Percentiles rank a stretch among this genome's conserved stretches.
phyloP scores from a whole-genome alignment of 371 early-diverging fungal species.

The Rhizomucor pusillus region DNA sequence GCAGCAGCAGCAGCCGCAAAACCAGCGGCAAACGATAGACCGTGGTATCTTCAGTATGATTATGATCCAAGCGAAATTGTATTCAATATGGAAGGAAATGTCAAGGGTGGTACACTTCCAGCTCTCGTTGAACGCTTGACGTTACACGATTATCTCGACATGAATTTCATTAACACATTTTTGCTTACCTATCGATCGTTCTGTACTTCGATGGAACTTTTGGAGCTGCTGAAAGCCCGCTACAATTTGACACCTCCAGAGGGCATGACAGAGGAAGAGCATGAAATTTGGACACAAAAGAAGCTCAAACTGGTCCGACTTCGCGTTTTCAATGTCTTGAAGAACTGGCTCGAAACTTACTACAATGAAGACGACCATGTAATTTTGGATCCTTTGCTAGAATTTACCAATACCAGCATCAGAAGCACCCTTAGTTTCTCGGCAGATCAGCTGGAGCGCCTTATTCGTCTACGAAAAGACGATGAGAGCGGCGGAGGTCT shows the following conservation, averaged over 20 bases:
- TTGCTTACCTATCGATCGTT: constrained; percentile 90
- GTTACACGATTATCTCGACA: constrained; percentile 75
- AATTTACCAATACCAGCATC: constrained; percentile 76
- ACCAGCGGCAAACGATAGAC: constrained; percentile 17
- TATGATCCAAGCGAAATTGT: constrained; percentile 63
- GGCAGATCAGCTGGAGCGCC: constrained; percentile 71
- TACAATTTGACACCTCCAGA: constrained; percentile 75
- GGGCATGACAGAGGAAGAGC: constrained; percentile 60
- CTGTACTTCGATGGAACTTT: constrained; percentile 70
- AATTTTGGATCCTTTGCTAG: constrained; percentile 66
- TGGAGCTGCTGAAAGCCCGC: constrained; percentile 67
- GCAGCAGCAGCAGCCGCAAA: constrained; percentile 20
- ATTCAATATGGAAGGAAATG: constrained; percentile 79
- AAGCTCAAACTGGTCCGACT: constrained; percentile 84
- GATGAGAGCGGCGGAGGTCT: constrained; percentile 52
- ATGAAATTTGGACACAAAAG: constrained; percentile 74
- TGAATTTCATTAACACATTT: constrained; percentile 79
- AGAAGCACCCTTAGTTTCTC: constrained; percentile 67
- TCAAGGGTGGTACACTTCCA: constrained; percentile 86
- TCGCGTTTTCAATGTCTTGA: constrained; percentile 88
- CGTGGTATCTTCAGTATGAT: constrained; percentile 31
- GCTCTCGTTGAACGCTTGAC: constrained; percentile 89
- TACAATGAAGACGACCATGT: constrained; percentile 70
- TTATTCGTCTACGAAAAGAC: constrained; percentile 67
- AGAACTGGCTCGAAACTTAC: constrained; percentile 88